Conservation (phyloP, 2,329 filamentous ascomycete genomes). For the Pseudogymnoascus sp. region DNA sequence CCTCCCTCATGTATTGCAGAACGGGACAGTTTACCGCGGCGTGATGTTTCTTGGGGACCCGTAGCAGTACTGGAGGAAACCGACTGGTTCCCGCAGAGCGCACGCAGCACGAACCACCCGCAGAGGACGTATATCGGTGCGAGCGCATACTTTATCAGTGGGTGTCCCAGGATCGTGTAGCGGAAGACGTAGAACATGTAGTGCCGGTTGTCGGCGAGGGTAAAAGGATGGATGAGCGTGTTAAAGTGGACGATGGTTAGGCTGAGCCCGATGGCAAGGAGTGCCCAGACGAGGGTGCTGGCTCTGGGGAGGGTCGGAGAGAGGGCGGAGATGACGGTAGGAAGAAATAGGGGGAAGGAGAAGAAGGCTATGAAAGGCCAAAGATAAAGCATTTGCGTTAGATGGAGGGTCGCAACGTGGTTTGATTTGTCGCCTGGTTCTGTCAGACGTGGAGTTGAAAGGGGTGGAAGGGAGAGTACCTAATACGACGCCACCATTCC, state of each 20-base stretch:
- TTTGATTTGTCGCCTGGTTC: constrained; percentile 82
- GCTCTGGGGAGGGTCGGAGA: constrained; percentile 27
- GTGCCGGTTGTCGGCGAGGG: constrained; percentile 89
- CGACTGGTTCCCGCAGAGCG: constrained; percentile 34
- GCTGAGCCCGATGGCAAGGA: constrained; percentile 21
- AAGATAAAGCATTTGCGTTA: constrained; percentile 90
- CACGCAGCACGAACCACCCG: constrained; percentile 57
- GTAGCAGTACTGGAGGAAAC: constrained; percentile 16
- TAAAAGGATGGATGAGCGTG: constrained; percentile 93
- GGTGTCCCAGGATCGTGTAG: constrained; percentile 61
- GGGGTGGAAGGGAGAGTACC: constrained; percentile 41
- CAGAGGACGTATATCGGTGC: constrained; percentile 62
- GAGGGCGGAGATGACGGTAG: constrained; percentile 37
- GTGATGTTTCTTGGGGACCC: constrained; percentile 15
- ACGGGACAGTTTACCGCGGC: neutral
- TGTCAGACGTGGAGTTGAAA: neutral
- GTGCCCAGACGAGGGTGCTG: neutral
- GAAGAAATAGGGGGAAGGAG: constrained; percentile 67
- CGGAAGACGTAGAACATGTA: constrained; percentile 97
- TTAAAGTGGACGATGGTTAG: constrained; percentile 60
- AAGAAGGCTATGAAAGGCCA: constrained; percentile 89
- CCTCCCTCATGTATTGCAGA: constrained; percentile 12
- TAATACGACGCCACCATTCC: constrained; percentile 88
- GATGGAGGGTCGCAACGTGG: constrained; percentile 79
- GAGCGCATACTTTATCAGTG: constrained; percentile 55